phyloP scores from a whole-genome alignment of 228 moss, liverwort and hornwort species.

The Sphagnum magellanicum region DNA sequence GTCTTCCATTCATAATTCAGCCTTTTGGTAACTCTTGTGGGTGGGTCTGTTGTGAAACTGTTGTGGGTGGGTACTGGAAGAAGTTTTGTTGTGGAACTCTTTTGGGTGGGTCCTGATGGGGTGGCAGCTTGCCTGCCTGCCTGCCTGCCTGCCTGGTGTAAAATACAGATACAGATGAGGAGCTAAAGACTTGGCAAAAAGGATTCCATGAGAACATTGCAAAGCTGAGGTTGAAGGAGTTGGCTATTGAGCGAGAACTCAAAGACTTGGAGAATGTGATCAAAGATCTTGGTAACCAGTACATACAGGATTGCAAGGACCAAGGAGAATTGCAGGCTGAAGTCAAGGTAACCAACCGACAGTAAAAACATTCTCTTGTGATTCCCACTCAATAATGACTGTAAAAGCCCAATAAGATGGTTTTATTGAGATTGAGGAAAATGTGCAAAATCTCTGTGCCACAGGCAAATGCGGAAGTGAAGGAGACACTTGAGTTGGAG shows the following conservation, averaged over 20 bases:
- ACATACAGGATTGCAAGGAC: constrained; percentile 44
- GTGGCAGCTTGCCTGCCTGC: too few species aligned
- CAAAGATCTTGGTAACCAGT: constrained; percentile 41
- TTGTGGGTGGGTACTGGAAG: too few species aligned
- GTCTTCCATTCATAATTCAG: background rate
- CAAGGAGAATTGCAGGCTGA: constrained; percentile 90
- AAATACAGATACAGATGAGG: constrained; percentile 65
- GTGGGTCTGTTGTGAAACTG: too few species aligned
- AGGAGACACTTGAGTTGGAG: constrained; percentile 32
- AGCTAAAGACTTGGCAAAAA: constrained; percentile 59
- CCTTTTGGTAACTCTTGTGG: too few species aligned
- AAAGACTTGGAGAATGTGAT: constrained; percentile 43
- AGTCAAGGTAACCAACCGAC: constrained; percentile 50
- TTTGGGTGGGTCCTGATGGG: too few species aligned
- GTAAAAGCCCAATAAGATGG: constrained; percentile 25
- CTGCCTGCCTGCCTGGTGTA: too few species aligned
- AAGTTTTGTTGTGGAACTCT: too few species aligned
- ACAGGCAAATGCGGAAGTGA: constrained; percentile 52
- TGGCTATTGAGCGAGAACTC: constrained; percentile 52
- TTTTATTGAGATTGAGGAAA: constrained; percentile 25
- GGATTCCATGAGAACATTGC: constrained; percentile 52
- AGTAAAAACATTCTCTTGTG: background rate
- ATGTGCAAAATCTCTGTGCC: constrained; percentile 9
- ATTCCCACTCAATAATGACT: constrained; percentile 6
- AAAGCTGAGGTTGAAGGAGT: constrained; percentile 37